A percentile compares a stretch with the other conserved stretches of the same genome.
These are phyloP conservation scores for Colletotrichum sp. DNA, from an alignment of 2,329 filamentous ascomycete genomes.

Conservation along the genomic window DNA sequence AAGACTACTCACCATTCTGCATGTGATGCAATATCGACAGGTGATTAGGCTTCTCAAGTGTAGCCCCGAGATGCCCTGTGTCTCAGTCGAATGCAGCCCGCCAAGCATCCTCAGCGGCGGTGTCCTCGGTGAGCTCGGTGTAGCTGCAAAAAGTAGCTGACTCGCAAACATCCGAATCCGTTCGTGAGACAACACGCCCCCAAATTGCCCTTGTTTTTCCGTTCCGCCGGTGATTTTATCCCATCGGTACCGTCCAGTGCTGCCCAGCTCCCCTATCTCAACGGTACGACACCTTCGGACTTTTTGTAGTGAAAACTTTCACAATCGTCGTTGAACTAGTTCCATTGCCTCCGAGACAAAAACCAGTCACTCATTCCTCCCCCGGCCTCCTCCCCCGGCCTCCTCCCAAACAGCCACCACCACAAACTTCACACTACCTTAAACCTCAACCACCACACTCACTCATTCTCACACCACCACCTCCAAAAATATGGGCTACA, in stretches of 20 bases:
- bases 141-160: background rate
- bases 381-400: background rate
- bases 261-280: background rate
- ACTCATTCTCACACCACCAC: background rate
- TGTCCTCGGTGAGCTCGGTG: background rate
- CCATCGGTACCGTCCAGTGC: background rate
- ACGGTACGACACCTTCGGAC: background rate
- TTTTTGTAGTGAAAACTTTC: background rate
- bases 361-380: background rate
- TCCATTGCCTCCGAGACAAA: background rate
- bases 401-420: background rate
- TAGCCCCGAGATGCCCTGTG: background rate
- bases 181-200: background rate
- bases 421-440: background rate
- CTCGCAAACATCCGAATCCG: conserved; percentile 2
- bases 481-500: conserved; percentile 32
- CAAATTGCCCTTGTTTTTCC: conserved; percentile 11
- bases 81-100: background rate
- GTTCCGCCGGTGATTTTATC: conserved; percentile 2
- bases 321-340: background rate
- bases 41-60: background rate
- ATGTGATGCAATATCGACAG: background rate
- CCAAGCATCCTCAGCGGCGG: background rate
- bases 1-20: too few species aligned
- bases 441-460: background rate